Percentiles rank a stretch among this genome's conserved stretches.
Evolutionary conservation across 495 filamentous ascomycete species (phyloP).

Genomic region (Xylaria venustula): DNA sequence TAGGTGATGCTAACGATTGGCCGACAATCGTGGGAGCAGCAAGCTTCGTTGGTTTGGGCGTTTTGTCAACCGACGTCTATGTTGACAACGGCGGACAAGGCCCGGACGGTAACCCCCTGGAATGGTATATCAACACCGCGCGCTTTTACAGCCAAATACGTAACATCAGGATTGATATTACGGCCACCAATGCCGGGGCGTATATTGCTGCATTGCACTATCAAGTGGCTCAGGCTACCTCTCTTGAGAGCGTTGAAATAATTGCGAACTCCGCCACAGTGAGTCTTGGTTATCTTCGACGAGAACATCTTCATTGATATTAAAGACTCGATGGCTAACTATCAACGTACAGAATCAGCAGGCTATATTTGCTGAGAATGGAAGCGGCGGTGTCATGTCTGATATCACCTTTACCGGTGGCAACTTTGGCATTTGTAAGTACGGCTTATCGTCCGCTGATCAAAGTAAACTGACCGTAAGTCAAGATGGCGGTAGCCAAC

Average conservation of each 20-base stretch:
- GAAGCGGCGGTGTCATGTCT: conserved; percentile 63
- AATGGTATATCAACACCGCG: conserved; percentile 59
- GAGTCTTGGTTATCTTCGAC: not conserved
- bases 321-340: not conserved
- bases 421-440: conserved; percentile 10
- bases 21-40: conserved; percentile 60
- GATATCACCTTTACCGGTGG: conserved; percentile 66
- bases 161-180: conserved; percentile 72
- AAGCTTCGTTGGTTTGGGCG: conserved; percentile 62
- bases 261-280: conserved; percentile 39
- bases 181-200: conserved; percentile 37
- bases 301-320: too few species aligned
- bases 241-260: conserved; percentile 65
- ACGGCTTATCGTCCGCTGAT: not conserved
- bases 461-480: conserved; percentile 47
- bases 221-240: conserved; percentile 74
- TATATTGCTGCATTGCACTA: conserved; percentile 59
- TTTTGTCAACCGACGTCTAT: conserved; percentile 70
- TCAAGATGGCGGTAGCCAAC: conserved; percentile 57
- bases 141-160: conserved; percentile 76
- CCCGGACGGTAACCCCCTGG: conserved; percentile 49
- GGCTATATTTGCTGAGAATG: conserved; percentile 72
- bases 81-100: conserved; percentile 21
- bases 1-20: conserved; percentile 52
- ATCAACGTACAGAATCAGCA: not conserved